Conservation (phyloP, 139 green algal species). For the Chlamydomonas urium region DNA sequence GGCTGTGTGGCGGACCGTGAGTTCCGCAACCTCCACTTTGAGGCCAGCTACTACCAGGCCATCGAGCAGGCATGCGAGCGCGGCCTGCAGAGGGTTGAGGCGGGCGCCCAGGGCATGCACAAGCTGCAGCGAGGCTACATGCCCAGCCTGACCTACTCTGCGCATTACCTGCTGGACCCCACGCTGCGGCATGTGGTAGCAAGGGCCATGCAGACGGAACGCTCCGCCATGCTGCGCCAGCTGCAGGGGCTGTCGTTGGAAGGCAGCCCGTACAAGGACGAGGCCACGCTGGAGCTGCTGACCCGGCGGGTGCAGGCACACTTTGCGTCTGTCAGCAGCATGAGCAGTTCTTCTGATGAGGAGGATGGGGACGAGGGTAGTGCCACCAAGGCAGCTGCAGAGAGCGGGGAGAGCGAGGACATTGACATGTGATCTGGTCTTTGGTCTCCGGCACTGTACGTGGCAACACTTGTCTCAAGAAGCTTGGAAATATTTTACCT, state of each 20-base stretch:
- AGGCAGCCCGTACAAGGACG: conserved; percentile 3
- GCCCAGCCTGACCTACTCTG: conserved; percentile 69
- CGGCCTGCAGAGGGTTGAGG: conserved; percentile 75
- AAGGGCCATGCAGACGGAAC: background rate
- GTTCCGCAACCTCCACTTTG: conserved; percentile 83
- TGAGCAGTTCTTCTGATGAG: no score
- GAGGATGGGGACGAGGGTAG: no score
- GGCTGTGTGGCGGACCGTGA: conserved; percentile 56
- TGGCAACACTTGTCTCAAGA: no score
- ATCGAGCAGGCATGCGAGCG: conserved; percentile 3
- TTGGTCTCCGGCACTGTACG: no score
- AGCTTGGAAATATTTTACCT: no score
- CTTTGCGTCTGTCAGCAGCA: background rate
- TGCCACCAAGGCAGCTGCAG: no score
- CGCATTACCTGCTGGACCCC: conserved; percentile 17
- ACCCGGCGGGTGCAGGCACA: background rate
- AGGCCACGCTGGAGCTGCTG: background rate
- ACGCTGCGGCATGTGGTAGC: background rate
- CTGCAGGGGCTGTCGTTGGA: background rate
- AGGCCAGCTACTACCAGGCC: conserved; percentile 91
- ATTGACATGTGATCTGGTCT: no score
- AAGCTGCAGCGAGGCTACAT: conserved; percentile 88
- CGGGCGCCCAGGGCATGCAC: conserved; percentile 90
- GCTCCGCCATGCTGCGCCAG: background rate
- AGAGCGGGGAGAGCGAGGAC: no score